Base-by-base conservation (phyloP, 1,139 yeast genomes). In the Meyerozyma elateridarum region DNA sequence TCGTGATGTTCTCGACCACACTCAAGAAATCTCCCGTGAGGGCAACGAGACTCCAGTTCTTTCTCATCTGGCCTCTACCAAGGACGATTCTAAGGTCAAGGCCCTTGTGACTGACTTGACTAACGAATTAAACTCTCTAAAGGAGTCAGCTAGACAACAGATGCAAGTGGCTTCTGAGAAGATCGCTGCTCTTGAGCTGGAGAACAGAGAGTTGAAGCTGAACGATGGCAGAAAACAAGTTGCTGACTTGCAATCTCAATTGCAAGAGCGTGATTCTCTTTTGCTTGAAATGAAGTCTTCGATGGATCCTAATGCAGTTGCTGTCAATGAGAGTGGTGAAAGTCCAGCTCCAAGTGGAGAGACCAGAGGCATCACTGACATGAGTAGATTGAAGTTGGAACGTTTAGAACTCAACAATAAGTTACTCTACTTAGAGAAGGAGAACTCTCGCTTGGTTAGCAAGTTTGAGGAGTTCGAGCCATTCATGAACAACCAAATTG, bases 111-210 rank as follows among this genome's bases (percentile, higher is more conserved):
- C 49, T n/a, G 66, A 65, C 29, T 54, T 76, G 31, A 71, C 76
- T 14, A 48, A 49, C 16, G 80, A 78, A 40, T 54, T 77, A 33
- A 59, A 57, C 21, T 56, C 59, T 16, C 56, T 77, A 44, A 73
- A 64, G 41, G 36, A 56, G 7, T 59, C 73, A 5, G 68, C 83
- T 6, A 67, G 63, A 35, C 52, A 55, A 4, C 78, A 75, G 42
- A 76, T 78, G 53, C 69, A 63, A 43, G 57, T 58, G 36, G 84
- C 84, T 1, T 69, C 75, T 29, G 68, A 65, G 26, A 70, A 65
- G 39, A 75, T 77, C 29, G 51, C 53, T 22, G 44, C 42, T n/a
- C 54, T 78, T 31, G 80, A 76, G 44, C 32, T 42, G 6, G 76
- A 73, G 42, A 71, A 73, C 40, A 22, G 40, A 2, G 36, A 39